Percentiles rank a stretch among this genome's conserved stretches.
These are phyloP conservation scores for Entoloma clypeatum DNA, from an alignment of 1,284 basidiomycete species.

Conservation along the genomic window DNA sequence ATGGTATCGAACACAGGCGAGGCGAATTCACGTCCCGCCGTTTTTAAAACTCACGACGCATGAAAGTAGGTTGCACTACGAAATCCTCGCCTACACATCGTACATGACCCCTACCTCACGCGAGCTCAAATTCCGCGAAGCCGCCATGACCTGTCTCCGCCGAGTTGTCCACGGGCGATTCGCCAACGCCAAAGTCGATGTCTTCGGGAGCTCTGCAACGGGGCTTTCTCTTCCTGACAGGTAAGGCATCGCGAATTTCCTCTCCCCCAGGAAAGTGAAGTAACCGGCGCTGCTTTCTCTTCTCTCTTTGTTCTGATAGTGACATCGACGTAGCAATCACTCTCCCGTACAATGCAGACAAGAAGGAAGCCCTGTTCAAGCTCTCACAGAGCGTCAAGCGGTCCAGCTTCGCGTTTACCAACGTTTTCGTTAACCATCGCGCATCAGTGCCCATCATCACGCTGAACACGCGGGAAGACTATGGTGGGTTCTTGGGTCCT, in stretches of 20 bases:
- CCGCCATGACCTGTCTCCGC: constrained; percentile 52
- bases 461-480: constrained; percentile 26
- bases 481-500: constrained; percentile 33
- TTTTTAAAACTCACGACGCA: background rate
- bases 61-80: constrained; percentile 54
- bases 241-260: constrained; percentile 31
- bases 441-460: constrained; percentile 34
- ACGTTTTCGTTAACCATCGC: constrained; percentile 23
- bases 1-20: constrained; percentile 30
- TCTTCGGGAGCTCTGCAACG: constrained; percentile 66
- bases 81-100: constrained; percentile 55
- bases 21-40: background rate
- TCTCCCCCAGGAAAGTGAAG: background rate
- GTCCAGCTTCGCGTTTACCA: constrained; percentile 19
- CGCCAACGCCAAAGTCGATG: constrained; percentile 48
- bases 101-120: constrained; percentile 55
- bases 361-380: constrained; percentile 23
- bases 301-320: constrained; percentile 15
- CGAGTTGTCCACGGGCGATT: constrained; percentile 43
- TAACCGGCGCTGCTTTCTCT: background rate
- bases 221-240: constrained; percentile 63
- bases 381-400: constrained; percentile 23
- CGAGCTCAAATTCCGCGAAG: constrained; percentile 49
- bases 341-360: constrained; percentile 14
- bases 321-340: constrained; percentile 33